Base-by-base conservation (phyloP, 140 eudicot species). In the Flaveria floridana region DNA sequence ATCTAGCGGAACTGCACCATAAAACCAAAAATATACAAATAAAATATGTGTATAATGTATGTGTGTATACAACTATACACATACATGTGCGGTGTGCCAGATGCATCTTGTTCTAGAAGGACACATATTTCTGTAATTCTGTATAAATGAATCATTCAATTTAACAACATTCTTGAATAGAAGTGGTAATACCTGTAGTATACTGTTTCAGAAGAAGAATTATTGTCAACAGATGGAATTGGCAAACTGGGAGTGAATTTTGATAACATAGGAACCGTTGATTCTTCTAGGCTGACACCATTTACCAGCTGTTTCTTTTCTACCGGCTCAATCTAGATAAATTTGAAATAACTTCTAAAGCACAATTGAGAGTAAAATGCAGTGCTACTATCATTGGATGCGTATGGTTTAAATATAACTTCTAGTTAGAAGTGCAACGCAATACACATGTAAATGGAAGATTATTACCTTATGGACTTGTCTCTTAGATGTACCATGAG, bases 1-100 rank as follows among this genome's bases (percentile, higher is more conserved):
- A 88, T 86, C 96, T 84, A 21, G 96, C 96, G 76, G 96, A 90
- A 84, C 96, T 90, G 68, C 78, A 37, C 15, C 79, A 66, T 23
- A 30, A 52, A 51, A 21, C 39, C 76, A 55, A 64, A 20, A 47
- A 30, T 10, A 34, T 34, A 34, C 8, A 37, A 18, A 71, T 1
- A 53, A 53, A 9, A 56, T 19, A 55, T 9, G 11, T 7, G 37
- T 10, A 58, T 20, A 11, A 14, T 15, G 30, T 58, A 25, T 44
- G 26, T 16, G 23, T 46, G 16, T 66, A 18, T 68, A 30, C 37
- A 30, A 4, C 1, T 30, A 37, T 11, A 34, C 19, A 25, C 30
- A 18, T 64, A 1, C 8, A 16, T 14, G 9, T 44, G 37, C 37
- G 6, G 37, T 30, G 37, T 30, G 14, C 13, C 20, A 28, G 39